Evolutionary conservation across 2,329 filamentous ascomycete species (phyloP), one percentile per base, ranked within the genome.

Genomic region (Calonectria ilicicola): DNA sequence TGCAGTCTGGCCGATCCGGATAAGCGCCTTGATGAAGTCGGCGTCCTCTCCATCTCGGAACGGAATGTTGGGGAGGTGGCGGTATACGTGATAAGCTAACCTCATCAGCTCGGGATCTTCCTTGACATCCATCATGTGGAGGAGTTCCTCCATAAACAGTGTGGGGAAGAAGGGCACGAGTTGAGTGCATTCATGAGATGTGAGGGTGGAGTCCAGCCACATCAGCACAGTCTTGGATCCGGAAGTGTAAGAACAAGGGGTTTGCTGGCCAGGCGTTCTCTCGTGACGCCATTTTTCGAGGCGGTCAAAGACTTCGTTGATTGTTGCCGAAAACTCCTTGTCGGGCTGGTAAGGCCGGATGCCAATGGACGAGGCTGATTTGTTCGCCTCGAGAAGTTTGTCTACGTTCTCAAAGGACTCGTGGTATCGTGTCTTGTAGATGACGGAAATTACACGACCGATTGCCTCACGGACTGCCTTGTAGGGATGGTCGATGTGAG

Each of bases 51-150:
- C 95, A 38, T 92, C 90, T 2, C 94, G 93, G 85, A 98, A 96
- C 0, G 97, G 96, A 69, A 99, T 95, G 82, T 99, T 99, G 17
- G 97, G 95, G 19, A 99, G 87, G 81, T 99, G 96, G 8, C 96
- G 93, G 87, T 98, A 99, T 49, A 99, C 97, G 81, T 98, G 95
- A 82, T 98, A 99, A 0, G 97, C 96, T 10, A 98, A 89, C 12
- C 94, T 93, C 88, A 98, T 97, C 2, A 99, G 89, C 83, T 99
- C 97, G 0, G 95, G 95, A 80, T 99, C 97, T 83, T 99, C 97
- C 83, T 98, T 98, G 82, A 99, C 95, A 81, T 99, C 97, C 96
- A 99, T 99, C 97, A 99, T 99, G 87, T 99, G 96, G 65, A 99
- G 87, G 17, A 99, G 90, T 82, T 98, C 94, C 79, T 97, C 94